Evolutionary conservation across 139 green algal species (phyloP).

Genomic region (Chlamydomonas sphaeroides): DNA sequence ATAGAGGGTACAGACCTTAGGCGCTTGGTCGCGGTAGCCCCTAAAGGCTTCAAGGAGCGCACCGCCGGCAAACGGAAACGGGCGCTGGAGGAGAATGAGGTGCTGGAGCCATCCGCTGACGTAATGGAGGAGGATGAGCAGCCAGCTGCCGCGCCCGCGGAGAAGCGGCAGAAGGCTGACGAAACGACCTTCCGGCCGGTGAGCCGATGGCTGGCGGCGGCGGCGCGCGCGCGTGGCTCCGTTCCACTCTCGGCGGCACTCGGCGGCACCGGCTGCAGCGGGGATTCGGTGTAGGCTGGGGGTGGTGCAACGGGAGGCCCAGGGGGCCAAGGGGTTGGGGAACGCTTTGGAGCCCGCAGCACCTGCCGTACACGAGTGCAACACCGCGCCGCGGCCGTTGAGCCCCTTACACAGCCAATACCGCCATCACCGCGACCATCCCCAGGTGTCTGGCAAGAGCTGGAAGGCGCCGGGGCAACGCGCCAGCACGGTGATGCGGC

Average conservation of each 20-base stretch:
- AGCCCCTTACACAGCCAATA: neutral
- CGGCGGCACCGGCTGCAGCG: too few species aligned
- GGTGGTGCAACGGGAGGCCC: too few species aligned
- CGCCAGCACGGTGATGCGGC: conserved; percentile 50
- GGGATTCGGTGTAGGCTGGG: too few species aligned
- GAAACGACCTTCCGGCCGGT: conserved; percentile 47
- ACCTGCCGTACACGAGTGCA: too few species aligned
- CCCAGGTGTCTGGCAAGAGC: conserved; percentile 57
- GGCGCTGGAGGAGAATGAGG: neutral
- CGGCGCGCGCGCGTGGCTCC: too few species aligned
- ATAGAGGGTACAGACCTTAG: conserved; percentile 7
- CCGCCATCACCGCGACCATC: neutral
- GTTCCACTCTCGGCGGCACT: too few species aligned
- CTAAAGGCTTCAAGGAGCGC: conserved; percentile 22
- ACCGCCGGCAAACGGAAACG: conserved; percentile 12
- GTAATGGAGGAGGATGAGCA: conserved; percentile 32
- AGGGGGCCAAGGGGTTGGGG: too few species aligned
- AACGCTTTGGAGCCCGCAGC: too few species aligned
- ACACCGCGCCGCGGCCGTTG: neutral
- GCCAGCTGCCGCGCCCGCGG: neutral
- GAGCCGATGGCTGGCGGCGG: too few species aligned
- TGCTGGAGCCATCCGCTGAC: neutral
- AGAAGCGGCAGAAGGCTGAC: conserved; percentile 41
- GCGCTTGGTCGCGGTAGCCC: neutral
- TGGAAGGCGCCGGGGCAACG: conserved; percentile 56